Conservation (phyloP, 2,329 filamentous ascomycete species). For the Aspergillus arachidicola region DNA sequence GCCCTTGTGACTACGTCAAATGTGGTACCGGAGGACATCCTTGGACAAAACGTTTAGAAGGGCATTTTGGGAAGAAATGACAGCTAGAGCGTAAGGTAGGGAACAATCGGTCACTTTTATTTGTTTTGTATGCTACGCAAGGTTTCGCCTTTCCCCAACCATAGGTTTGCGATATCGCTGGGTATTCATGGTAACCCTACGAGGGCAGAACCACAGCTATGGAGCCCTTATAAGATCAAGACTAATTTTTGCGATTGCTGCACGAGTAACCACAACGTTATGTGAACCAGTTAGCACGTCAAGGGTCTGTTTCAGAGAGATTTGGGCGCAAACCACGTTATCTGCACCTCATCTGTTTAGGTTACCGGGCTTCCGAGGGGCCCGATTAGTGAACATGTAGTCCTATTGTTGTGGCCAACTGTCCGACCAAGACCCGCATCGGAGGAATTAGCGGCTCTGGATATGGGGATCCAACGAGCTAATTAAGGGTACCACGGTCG, state of each 20-base stretch:
- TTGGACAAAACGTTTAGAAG: neutral
- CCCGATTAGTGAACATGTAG: neutral
- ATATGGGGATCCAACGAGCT: neutral
- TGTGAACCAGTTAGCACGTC: neutral
- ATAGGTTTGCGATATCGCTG: neutral
- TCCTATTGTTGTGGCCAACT: neutral
- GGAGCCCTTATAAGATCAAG: neutral
- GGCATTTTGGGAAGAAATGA: neutral
- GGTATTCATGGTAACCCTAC: neutral
- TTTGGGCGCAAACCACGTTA: neutral
- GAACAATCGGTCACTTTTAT: neutral
- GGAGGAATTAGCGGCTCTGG: neutral
- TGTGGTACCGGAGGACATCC: slow-evolving; percentile 11
- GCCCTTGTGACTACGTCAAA: neutral
- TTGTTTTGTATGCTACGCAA: neutral
- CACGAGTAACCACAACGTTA: neutral
- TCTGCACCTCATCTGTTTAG: neutral
- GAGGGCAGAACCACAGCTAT: neutral
- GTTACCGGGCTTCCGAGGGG: neutral
- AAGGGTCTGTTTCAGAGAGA: neutral
- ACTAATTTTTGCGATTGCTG: neutral
- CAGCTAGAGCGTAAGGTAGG: neutral
- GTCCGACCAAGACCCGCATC: neutral
- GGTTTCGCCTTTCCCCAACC: neutral
- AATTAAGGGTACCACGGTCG: neutral